Percentiles rank a stretch among this genome's conserved stretches.
Conservation (phyloP, 2,329 filamentous ascomycete genomes). For the Aspergillus vadensis region DNA sequence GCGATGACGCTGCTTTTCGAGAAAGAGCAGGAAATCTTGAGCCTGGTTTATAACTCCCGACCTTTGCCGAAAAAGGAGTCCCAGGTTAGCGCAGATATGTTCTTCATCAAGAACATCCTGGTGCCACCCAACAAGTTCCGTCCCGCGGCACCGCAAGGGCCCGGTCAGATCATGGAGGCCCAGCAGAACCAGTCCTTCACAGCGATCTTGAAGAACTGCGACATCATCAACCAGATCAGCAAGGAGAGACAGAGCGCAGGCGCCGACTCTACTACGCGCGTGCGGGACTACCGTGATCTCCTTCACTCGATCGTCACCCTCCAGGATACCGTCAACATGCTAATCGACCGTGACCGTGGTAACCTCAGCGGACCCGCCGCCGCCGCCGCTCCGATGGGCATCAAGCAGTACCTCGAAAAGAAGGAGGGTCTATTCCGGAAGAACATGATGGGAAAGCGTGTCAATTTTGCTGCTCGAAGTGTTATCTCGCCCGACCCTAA, state of each 20-base stretch:
- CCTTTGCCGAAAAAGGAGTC: constrained; percentile 60
- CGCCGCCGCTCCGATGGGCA: constrained; percentile 81
- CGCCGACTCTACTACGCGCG: constrained; percentile 49
- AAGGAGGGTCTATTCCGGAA: constrained; percentile 98
- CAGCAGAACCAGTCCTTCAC: constrained; percentile 89
- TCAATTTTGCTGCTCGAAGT: constrained; percentile 95
- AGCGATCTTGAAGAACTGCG: constrained; percentile 74
- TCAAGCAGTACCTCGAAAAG: constrained; percentile 97
- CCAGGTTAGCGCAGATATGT: constrained; percentile 78
- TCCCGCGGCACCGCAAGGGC: constrained; percentile 79
- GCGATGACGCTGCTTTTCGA: constrained; percentile 78
- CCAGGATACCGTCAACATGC: constrained; percentile 87
- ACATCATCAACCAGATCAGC: constrained; percentile 72
- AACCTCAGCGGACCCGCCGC: constrained; percentile 76
- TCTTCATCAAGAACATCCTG: constrained; percentile 83
- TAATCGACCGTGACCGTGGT: constrained; percentile 88
- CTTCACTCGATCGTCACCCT: constrained; percentile 80
- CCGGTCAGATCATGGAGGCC: constrained; percentile 80
- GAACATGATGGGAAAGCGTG: constrained; percentile 99
- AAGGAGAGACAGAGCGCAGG: constrained; percentile 63
- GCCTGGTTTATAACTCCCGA: constrained; percentile 80
- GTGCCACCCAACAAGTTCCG: constrained; percentile 92
- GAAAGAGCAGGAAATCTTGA: constrained; percentile 80
- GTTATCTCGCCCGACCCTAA: constrained; percentile 98
- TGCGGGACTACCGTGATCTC: constrained; percentile 71